These are phyloP conservation scores for Stagonosporopsis chrysanthemi DNA, from an alignment of 2,329 filamentous ascomycete species.

Conservation along the genomic window DNA sequence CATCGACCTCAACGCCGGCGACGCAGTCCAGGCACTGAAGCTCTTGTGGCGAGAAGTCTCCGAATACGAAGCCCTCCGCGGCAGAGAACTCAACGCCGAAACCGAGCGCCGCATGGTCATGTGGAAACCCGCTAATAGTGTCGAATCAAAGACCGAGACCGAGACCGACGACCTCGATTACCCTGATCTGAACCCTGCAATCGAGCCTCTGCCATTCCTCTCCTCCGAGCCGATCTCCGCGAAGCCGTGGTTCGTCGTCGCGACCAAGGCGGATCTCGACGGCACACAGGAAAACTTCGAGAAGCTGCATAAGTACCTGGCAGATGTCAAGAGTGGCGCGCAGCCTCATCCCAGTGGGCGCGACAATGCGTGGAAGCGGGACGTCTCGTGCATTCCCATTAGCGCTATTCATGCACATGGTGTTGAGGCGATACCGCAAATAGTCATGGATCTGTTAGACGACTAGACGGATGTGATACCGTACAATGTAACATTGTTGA, in stretches of 20 bases:
- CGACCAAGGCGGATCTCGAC: constrained; percentile 87
- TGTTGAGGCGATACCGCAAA: constrained; percentile 75
- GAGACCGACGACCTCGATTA: constrained; percentile 30
- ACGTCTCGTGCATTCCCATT: constrained; percentile 75
- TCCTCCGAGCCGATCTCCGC: constrained; percentile 76
- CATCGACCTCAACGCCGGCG: constrained; percentile 79
- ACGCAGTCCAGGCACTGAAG: constrained; percentile 80
- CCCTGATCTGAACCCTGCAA: constrained; percentile 33
- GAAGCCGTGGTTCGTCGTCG: constrained; percentile 97
- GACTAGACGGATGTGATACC: constrained; percentile 23
- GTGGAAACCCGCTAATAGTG: constrained; percentile 49
- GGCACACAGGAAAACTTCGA: constrained; percentile 80
- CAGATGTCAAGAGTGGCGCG: constrained; percentile 67
- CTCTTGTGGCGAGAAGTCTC: constrained; percentile 90
- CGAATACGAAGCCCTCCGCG: constrained; percentile 83
- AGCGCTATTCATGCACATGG: constrained; percentile 90
- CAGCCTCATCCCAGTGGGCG: constrained; percentile 75
- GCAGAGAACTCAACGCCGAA: constrained; percentile 72
- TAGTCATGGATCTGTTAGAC: constrained; percentile 71
- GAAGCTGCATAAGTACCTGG: constrained; percentile 73
- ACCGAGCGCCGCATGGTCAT: constrained; percentile 68
- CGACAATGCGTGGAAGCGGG: constrained; percentile 67
- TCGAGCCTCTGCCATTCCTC: constrained; percentile 55
- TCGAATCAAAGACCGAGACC: constrained; percentile 26
- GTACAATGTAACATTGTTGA: not conserved